A percentile compares a stretch with the other conserved stretches of the same genome.
These are phyloP conservation scores for Fragilaria crotonensis DNA, from an alignment of 108 stramenopile genomes.

Conservation along the genomic window DNA sequence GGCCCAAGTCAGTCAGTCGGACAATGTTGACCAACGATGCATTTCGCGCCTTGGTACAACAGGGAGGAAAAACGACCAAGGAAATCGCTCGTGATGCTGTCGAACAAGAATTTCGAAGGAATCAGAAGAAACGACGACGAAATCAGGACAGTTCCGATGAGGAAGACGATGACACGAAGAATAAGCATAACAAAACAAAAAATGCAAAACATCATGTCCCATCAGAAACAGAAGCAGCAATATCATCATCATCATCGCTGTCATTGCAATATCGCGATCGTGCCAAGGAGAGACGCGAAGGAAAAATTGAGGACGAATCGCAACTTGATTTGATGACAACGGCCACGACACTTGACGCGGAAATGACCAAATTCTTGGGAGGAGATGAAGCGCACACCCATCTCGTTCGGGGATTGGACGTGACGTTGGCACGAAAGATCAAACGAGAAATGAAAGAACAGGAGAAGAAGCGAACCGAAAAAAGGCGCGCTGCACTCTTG, in stretches of 20 bases:
- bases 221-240: conserved; percentile 6
- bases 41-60: conserved; percentile 55
- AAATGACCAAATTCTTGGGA: conserved; percentile 81
- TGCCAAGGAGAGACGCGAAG: conserved; percentile 77
- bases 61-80: conserved; percentile 38
- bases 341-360: conserved; percentile 54
- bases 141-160: conserved; percentile 21
- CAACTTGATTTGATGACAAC: conserved; percentile 4
- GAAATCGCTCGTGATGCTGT: conserved; percentile 76
- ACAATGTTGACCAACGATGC: no score
- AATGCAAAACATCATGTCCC: conserved; percentile 1
- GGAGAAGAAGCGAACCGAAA: no score
- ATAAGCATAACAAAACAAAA: conserved; percentile 2
- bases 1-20: no score
- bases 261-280: conserved; percentile 83
- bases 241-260: not conserved
- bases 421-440: conserved; percentile 72
- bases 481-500: no score
- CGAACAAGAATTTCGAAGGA: conserved; percentile 54
- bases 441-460: conserved; percentile 35
- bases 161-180: conserved; percentile 10
- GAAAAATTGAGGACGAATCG: not conserved
- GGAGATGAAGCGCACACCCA: conserved; percentile 87
- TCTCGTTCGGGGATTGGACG: conserved; percentile 84
- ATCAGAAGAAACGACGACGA: conserved; percentile 21